These are phyloP conservation scores for Coemansia sp. DNA, from an alignment of 192 early-diverging fungal genomes.

Conservation along the genomic window DNA sequence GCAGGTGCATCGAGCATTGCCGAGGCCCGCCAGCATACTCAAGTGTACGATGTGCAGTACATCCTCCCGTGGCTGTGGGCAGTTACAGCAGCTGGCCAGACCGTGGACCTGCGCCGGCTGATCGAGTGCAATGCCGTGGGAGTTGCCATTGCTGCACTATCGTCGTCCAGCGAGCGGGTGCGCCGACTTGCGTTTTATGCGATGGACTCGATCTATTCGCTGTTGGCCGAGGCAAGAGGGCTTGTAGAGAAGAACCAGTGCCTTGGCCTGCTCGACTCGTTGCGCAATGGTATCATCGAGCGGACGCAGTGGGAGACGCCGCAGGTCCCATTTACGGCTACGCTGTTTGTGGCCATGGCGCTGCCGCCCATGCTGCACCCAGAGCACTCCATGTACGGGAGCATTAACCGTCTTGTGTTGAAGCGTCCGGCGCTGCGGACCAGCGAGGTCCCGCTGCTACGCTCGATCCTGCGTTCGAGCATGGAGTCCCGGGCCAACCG, in stretches of 20 bases:
- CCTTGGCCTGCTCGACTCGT: conserved; percentile 24
- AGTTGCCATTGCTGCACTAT: conserved; percentile 28
- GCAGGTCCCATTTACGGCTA: conserved; percentile 18
- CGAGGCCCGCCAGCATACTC: background rate
- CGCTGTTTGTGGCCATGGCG: conserved; percentile 35
- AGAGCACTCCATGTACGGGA: conserved; percentile 31
- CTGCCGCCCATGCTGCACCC: conserved; percentile 30
- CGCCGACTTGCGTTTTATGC: conserved; percentile 42
- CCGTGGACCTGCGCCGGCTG: conserved; percentile 12
- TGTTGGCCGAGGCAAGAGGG: background rate
- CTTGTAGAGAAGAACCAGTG: conserved; percentile 25
- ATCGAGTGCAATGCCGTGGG: conserved; percentile 32
- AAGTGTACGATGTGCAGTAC: conserved; percentile 28
- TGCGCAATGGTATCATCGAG: conserved; percentile 33
- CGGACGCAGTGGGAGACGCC: conserved; percentile 14
- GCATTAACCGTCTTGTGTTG: conserved; percentile 25
- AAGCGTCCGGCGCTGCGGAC: conserved; percentile 17
- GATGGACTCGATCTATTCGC: conserved; percentile 19
- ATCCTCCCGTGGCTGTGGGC: conserved; percentile 40
- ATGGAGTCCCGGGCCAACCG: conserved; percentile 7
- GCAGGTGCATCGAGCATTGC: background rate
- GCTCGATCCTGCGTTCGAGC: conserved; percentile 6
- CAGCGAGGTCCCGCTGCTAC: conserved; percentile 30
- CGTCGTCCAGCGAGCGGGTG: conserved; percentile 15
- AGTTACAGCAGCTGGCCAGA: conserved; percentile 11